Evolutionary conservation across 1,284 basidiomycete species (phyloP), one percentile per base, ranked within the genome.

Genomic region (Ustilago tritici): DNA sequence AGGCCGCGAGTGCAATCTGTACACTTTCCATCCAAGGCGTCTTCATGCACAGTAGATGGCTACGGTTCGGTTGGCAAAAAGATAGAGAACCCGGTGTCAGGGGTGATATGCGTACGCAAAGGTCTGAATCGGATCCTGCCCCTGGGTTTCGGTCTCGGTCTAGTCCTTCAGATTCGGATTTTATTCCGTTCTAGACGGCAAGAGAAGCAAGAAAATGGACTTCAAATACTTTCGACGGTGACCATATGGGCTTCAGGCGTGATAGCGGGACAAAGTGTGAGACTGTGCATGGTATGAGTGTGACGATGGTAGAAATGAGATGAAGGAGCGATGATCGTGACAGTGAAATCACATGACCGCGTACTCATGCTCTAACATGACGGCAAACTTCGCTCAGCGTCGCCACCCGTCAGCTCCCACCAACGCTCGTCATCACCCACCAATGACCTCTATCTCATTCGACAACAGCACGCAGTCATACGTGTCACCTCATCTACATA

Each of bases 51-150:
- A 95, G 95, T 57, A 89, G 96, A 50, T 94, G 94, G 14, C 93
- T 98, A 89, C 96, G 97, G 87, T 96, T 94, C 87, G 95, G 94
- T 79, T 99, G 96, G 96, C 96, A 96, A 73, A 98, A 98, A 88
- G 95, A 98, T 61, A 61, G 82, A 50, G 54, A 40, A 0, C 19
- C 53, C 32, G 46, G 35, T 12, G n/a, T 31, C 2, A 50, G 4
- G 10, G 47, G 19, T 8, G 28, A 41, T 36, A 46, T 52, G 9
- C 56, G 11, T 19, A 23, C 23, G 14, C 49, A 50, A 19, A 17
- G 68, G 0, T 57, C 68, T 4, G 68, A 65, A 34, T 65, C 56
- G 4, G 58, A 54, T 11, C 68, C 68, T 9, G 56, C 47, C 14
- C 28, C 23, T 6, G 49, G 49, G n/a, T 31, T 50, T 31, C 49